These are phyloP conservation scores for Phialophora expanda DNA, from an alignment of 2,329 filamentous ascomycete species.

Conservation along the genomic window DNA sequence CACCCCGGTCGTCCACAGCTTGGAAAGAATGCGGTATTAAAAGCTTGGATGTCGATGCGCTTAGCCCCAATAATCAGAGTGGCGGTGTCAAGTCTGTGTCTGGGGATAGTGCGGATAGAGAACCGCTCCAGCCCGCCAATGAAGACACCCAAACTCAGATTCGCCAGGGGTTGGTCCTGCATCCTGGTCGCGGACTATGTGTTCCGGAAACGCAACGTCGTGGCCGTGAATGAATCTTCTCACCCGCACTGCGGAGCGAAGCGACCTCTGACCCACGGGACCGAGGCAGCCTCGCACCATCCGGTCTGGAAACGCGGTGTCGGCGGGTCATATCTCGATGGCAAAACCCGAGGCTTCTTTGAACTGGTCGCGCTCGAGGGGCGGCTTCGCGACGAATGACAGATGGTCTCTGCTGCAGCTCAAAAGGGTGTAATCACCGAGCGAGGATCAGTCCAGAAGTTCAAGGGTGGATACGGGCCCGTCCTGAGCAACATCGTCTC, in stretches of 20 bases:
- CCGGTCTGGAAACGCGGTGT: too few relatives aligned
- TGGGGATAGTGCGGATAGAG: not conserved
- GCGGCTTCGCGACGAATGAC: not conserved
- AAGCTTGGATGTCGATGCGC: not conserved
- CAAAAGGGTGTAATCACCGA: not conserved
- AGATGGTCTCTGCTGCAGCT: not conserved
- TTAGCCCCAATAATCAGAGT: not conserved
- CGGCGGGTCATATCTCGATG: too few relatives aligned
- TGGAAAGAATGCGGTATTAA: not conserved
- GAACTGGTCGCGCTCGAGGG: too few relatives aligned
- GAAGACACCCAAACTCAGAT: not conserved
- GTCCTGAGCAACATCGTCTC: conserved; percentile 29
- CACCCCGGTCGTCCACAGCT: not conserved
- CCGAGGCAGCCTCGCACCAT: too few relatives aligned
- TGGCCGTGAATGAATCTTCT: not conserved
- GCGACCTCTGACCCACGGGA: too few relatives aligned
- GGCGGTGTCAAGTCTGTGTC: not conserved
- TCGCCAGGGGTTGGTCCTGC: not conserved
- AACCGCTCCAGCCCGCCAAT: not conserved
- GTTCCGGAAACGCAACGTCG: not conserved
- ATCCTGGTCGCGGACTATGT: not conserved
- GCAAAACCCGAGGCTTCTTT: too few relatives aligned
- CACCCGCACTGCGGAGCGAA: not conserved
- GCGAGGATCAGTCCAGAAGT: conserved; percentile 24
- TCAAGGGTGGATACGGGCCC: conserved; percentile 27